These are phyloP conservation scores for Cutaneotrichosporon sp. DNA, from an alignment of 1,284 basidiomycete species.

Conservation along the genomic window DNA sequence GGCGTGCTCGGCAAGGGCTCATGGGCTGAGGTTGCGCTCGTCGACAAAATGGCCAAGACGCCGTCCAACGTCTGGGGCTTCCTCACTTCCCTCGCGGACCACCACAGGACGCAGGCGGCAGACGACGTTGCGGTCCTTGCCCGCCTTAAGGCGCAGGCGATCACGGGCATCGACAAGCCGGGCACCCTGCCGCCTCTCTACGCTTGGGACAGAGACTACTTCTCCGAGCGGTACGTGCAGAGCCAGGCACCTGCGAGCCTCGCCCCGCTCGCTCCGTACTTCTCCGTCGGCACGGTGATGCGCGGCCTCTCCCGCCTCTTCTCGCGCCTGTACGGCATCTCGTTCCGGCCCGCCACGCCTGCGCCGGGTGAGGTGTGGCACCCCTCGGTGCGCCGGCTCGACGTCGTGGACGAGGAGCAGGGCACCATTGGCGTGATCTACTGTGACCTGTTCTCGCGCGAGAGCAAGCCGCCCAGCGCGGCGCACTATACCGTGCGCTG, in stretches of 20 bases:
- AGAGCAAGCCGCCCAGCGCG: constrained; percentile 85
- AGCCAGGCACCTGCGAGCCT: constrained; percentile 57
- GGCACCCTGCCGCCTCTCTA: constrained; percentile 67
- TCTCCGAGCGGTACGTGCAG: constrained; percentile 53
- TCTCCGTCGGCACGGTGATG: constrained; percentile 80
- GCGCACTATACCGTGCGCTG: constrained; percentile 98
- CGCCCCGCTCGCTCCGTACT: constrained; percentile 64
- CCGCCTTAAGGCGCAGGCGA: constrained; percentile 69
- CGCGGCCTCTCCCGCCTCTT: constrained; percentile 84
- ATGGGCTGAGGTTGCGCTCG: constrained; percentile 78
- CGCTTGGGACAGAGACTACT: constrained; percentile 92
- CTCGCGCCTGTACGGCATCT: constrained; percentile 80
- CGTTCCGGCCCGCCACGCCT: constrained; percentile 66
- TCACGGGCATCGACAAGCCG: constrained; percentile 49
- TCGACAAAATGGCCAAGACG: constrained; percentile 92
- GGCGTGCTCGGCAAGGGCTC: constrained; percentile 76
- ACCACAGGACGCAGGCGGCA: constrained; percentile 72
- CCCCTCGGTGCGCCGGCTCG: constrained; percentile 80
- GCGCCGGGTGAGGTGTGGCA: constrained; percentile 86
- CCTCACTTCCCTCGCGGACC: constrained; percentile 71
- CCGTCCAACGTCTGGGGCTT: constrained; percentile 87
- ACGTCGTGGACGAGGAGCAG: constrained; percentile 77
- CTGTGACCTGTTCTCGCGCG: constrained; percentile 82
- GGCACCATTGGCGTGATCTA: constrained; percentile 93
- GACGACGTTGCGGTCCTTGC: constrained; percentile 71